Conservation (phyloP, 768 basidiomycete species). For the Podaxis sp. region DNA sequence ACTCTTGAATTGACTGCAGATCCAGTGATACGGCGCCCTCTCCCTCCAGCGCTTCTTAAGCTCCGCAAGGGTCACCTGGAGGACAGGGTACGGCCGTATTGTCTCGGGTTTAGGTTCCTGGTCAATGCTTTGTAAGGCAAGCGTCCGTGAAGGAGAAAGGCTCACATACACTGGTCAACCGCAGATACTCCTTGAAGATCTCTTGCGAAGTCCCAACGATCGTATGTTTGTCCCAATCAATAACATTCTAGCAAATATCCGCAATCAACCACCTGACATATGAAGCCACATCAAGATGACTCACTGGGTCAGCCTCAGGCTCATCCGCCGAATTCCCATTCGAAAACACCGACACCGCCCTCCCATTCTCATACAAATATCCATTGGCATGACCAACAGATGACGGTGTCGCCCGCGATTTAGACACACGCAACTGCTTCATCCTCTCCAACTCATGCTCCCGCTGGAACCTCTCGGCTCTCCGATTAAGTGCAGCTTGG, state of each 20-base stretch:
- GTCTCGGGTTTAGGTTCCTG: slow-evolving; percentile 94
- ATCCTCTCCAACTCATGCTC: slow-evolving; percentile 81
- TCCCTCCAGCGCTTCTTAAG: slow-evolving; percentile 87
- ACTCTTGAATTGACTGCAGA: slow-evolving; percentile 98
- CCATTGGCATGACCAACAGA: slow-evolving; percentile 45
- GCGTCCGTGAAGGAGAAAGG: not conserved
- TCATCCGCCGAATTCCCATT: slow-evolving; percentile 44
- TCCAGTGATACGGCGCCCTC: slow-evolving; percentile 76
- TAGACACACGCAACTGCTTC: slow-evolving; percentile 43
- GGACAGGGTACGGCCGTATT: slow-evolving; percentile 82
- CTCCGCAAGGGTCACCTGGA: slow-evolving; percentile 80
- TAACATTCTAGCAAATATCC: slow-evolving; percentile 65
- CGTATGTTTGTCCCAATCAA: slow-evolving; percentile 94
- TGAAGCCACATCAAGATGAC: slow-evolving; percentile 22
- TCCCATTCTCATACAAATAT: slow-evolving; percentile 35
- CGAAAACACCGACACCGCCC: slow-evolving; percentile 3
- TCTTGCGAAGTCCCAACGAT: slow-evolving; percentile 90
- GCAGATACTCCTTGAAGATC: slow-evolving; percentile 93
- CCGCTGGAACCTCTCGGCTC: slow-evolving; percentile 87
- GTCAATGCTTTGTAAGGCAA: slow-evolving; percentile 4
- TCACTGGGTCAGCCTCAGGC: slow-evolving; percentile 68
- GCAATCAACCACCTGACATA: not conserved
- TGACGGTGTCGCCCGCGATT: slow-evolving; percentile 17
- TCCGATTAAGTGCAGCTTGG: slow-evolving; percentile 62
- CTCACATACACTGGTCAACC: slow-evolving; percentile 75